A percentile compares a stretch with the other conserved stretches of the same genome.
These are phyloP conservation scores for Plasmodium relictum DNA, from an alignment of 169 alveolate species.

Conservation along the genomic window DNA sequence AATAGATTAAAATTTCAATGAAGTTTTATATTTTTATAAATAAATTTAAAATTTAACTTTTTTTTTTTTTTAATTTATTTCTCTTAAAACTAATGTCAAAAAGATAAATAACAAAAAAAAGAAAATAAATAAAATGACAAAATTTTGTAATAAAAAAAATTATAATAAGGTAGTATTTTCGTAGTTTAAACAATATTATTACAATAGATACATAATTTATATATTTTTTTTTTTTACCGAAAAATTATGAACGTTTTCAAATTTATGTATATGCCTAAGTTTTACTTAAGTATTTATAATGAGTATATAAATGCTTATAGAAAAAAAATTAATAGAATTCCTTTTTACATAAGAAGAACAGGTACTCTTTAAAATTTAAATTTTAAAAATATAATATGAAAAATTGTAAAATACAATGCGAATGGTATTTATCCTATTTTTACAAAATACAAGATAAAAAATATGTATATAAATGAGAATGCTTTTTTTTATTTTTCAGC, in stretches of 20 bases:
- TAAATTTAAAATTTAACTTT: no score
- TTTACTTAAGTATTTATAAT: conserved; percentile 61
- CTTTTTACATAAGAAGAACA: conserved; percentile 84
- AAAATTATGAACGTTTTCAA: conserved; percentile 62
- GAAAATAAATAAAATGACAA: no score
- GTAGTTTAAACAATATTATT: no score
- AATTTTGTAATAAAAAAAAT: no score
- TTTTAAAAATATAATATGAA: neutral
- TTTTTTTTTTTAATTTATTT: no score
- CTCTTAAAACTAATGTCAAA: no score
- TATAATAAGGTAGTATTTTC: no score
- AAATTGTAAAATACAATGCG: neutral
- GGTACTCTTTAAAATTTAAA: conserved; percentile 31
- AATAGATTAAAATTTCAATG: no score
- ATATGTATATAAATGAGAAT: no score
- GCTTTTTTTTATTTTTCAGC: conserved; percentile 53
- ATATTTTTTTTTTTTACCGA: conserved; percentile 1
- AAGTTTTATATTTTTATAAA: no score
- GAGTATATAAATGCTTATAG: conserved; percentile 65
- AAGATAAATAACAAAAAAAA: no score
- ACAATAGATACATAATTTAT: neutral
- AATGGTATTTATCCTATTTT: neutral
- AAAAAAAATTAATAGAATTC: conserved; percentile 79
- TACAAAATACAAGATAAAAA: neutral
- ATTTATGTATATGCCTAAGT: conserved; percentile 39